A percentile compares a stretch with the other conserved stretches of the same genome.
Evolutionary conservation across 148 eudicot genomes (phyloP).

Genomic region (Gaultheria prostrata): DNA sequence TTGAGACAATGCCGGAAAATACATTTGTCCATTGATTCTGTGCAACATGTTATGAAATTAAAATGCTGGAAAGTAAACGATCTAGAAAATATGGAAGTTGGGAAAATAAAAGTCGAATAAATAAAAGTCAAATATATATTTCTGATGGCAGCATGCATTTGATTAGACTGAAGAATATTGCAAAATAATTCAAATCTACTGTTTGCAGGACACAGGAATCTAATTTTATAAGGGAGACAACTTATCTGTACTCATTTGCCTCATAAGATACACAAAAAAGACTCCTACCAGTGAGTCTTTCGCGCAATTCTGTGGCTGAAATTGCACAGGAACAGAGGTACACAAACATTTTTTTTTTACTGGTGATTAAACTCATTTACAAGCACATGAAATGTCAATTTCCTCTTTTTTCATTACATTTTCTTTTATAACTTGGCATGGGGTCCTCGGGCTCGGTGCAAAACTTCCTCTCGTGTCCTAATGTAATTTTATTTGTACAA

Average conservation of each 20-base stretch:
- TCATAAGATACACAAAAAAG: background rate
- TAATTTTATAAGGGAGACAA: background rate
- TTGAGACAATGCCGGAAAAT: constrained; percentile 75
- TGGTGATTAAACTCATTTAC: background rate
- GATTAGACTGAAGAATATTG: background rate
- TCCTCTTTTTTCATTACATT: too few relatives aligned
- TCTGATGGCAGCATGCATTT: background rate
- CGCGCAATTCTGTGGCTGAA: background rate
- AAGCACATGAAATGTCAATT: background rate
- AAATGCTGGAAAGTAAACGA: background rate
- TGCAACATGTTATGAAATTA: background rate
- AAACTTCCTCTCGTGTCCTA: too few relatives aligned
- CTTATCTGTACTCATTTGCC: background rate
- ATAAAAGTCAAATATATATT: background rate
- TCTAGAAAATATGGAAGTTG: too few relatives aligned
- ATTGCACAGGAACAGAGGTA: background rate
- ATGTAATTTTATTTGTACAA: too few relatives aligned
- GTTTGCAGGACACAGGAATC: background rate
- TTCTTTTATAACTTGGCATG: too few relatives aligned
- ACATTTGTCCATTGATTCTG: constrained; percentile 88
- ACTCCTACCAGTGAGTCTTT: background rate
- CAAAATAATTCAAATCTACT: background rate
- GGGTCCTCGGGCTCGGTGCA: too few relatives aligned
- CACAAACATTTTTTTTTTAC: background rate
- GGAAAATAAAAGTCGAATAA: background rate